Evolutionary conservation across 1,139 yeast genomes (phyloP), one percentile per base, ranked within the genome.

Genomic region (Yueomyces sp.): DNA sequence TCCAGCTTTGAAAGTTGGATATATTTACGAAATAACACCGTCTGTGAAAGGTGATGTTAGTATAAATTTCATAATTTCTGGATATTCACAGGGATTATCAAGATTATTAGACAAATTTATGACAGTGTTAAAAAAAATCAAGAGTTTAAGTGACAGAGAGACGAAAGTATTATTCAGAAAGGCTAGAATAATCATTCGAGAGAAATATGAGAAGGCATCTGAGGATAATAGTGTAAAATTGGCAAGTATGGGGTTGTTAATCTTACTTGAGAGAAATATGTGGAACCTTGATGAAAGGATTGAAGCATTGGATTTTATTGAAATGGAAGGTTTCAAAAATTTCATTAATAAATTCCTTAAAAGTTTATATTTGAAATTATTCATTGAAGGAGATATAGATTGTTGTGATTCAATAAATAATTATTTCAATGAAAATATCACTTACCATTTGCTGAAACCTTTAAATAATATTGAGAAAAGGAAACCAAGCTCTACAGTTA

Each of bases 231-330:
- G 81, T 1, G 57, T 75, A 1, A 57, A 64, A 27, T 59, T 70
- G 46, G 70, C 73, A 0, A 55, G 73, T 4, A 67, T 75, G 3
- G 74, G 75, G 0, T 57, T 76, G 0, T 59, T 72, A 1, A 60
- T 72, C n/a, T 60, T 72, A 0, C 49, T 79, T 36, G 89, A 81
- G 48, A 70, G 72, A 43, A 60, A 66, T 40, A 65, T 75, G 27
- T 76, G 75, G 74, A 53, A 68, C 1, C 43, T 76, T 3, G 72
- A 73, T 31, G 73, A 74, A 38, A 64, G 83, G 51, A 48, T 72
- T 4, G 73, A 75, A 43, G 70, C 78, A 3, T 63, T 81, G 48
- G 82, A 78, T 53, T 77, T 75, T 37, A 64, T 76, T 50, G 78
- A 79, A 40, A 65, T 70, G 31, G 69, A 71, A 41, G 37, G 60